Percentiles rank a stretch among this genome's conserved stretches.
These are phyloP conservation scores for Podospora sp. DNA, from an alignment of 495 filamentous ascomycete species.

Conservation along the genomic window DNA sequence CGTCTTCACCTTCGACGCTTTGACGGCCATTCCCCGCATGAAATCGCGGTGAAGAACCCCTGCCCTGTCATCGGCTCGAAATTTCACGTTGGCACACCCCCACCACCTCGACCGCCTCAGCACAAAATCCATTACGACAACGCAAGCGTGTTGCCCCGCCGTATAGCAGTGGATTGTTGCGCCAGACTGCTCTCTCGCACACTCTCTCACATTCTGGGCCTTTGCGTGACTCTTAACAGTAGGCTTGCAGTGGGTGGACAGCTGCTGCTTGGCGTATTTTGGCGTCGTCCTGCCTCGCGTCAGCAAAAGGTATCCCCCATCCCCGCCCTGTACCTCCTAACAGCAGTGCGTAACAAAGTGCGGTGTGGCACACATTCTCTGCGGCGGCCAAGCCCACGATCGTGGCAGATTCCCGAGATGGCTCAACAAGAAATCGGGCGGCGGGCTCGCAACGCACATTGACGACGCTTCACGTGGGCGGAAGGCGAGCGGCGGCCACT, in stretches of 20 bases:
- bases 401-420: neutral
- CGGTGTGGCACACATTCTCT: neutral
- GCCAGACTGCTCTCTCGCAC: neutral
- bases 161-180: neutral
- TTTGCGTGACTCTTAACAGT: neutral
- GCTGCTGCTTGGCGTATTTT: slow-evolving; percentile 5
- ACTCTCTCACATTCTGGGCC: neutral
- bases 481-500: slow-evolving; percentile 12
- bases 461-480: slow-evolving; percentile 32
- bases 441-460: slow-evolving; percentile 23
- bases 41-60: slow-evolving; percentile 27
- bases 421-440: neutral
- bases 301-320: slow-evolving; percentile 18
- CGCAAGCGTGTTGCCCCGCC: neutral
- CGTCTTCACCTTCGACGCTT: slow-evolving; percentile 18
- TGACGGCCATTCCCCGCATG: slow-evolving; percentile 18
- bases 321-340: neutral
- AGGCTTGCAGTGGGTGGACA: slow-evolving; percentile 8
- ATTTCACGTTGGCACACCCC: neutral
- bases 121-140: neutral
- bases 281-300: slow-evolving; percentile 18
- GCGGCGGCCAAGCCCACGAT: slow-evolving; percentile 6
- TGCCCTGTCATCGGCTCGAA: neutral
- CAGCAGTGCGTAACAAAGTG: slow-evolving; percentile 5
- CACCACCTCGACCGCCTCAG: neutral